phyloP scores from a whole-genome alignment of 371 early-diverging fungal species.

The Dentiscutata heterogama region DNA sequence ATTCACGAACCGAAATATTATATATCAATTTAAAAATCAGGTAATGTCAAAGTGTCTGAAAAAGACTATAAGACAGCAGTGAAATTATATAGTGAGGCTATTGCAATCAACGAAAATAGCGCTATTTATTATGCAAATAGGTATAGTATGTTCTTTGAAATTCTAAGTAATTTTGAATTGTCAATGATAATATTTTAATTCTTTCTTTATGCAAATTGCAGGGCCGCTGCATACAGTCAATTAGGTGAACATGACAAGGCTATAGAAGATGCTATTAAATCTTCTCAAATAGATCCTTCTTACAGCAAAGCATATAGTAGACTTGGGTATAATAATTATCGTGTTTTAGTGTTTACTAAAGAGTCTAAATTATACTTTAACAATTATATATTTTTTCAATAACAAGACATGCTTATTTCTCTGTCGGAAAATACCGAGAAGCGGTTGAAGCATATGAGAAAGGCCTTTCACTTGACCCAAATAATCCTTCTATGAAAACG shows the following conservation, averaged over 20 bases:
- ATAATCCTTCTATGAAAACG: slow-evolving; percentile 76
- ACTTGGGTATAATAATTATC: slow-evolving; percentile 71
- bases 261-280: slow-evolving; percentile 85
- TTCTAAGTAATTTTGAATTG: too few species aligned
- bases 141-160: slow-evolving; percentile 53
- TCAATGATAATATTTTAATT: neutral
- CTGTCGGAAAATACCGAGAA: slow-evolving; percentile 81
- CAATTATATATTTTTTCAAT: neutral
- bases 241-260: slow-evolving; percentile 88
- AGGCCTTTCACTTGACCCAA: slow-evolving; percentile 92
- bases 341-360: neutral
- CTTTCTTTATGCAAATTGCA: slow-evolving; percentile 47
- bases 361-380: slow-evolving; percentile 24
- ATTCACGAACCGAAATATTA: neutral
- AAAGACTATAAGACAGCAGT: slow-evolving; percentile 90
- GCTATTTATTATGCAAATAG: slow-evolving; percentile 97
- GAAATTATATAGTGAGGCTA: slow-evolving; percentile 90
- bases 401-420: slow-evolving; percentile 87
- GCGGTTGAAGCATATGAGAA: slow-evolving; percentile 93
- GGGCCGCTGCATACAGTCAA: slow-evolving; percentile 96
- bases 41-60: slow-evolving; percentile 85
- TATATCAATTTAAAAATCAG: slow-evolving; percentile 48
- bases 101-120: slow-evolving; percentile 80
- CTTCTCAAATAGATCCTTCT: slow-evolving; percentile 85
- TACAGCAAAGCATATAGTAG: slow-evolving; percentile 96